Evolutionary conservation across 176 grass and related monocot genomes (phyloP).

Genomic region (Cymbopogon citratus): DNA sequence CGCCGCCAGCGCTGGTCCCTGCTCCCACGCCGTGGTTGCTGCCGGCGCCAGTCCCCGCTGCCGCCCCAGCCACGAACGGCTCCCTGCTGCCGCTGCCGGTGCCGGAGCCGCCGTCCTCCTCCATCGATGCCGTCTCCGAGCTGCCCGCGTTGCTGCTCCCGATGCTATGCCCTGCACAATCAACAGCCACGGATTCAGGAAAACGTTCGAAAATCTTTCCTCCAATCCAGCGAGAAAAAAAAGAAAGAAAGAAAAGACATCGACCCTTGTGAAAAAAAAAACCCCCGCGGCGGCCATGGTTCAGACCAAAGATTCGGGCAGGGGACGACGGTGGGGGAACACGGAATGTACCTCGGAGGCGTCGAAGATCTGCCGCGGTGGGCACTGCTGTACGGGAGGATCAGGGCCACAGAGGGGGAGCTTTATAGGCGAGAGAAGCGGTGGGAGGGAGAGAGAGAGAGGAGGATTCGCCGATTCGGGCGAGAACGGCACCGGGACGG

Average conservation of each 20-base stretch:
- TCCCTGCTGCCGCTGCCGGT: background rate
- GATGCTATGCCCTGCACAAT: background rate
- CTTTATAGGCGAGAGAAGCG: background rate
- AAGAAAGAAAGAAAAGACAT: background rate
- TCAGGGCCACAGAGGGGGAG: background rate
- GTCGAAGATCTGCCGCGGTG: background rate
- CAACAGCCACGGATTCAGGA: background rate
- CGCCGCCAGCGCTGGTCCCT: background rate
- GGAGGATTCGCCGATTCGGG: background rate
- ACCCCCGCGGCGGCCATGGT: background rate
- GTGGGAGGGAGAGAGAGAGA: background rate
- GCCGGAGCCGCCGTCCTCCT: background rate
- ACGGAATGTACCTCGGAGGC: conserved; percentile 4
- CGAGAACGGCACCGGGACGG: background rate
- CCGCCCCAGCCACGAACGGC: background rate
- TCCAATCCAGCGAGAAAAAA: too few species aligned
- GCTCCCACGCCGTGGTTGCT: background rate
- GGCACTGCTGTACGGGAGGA: background rate
- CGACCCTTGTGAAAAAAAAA: background rate
- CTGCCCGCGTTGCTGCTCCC: background rate
- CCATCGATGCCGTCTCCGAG: background rate
- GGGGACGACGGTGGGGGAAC: background rate
- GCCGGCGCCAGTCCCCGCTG: background rate
- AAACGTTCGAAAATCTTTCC: background rate
- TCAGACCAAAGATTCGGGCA: background rate